Evolutionary conservation across 1,139 yeast genomes (phyloP), one percentile per base, ranked within the genome.

Genomic region (Suhomyces yuchorum): DNA sequence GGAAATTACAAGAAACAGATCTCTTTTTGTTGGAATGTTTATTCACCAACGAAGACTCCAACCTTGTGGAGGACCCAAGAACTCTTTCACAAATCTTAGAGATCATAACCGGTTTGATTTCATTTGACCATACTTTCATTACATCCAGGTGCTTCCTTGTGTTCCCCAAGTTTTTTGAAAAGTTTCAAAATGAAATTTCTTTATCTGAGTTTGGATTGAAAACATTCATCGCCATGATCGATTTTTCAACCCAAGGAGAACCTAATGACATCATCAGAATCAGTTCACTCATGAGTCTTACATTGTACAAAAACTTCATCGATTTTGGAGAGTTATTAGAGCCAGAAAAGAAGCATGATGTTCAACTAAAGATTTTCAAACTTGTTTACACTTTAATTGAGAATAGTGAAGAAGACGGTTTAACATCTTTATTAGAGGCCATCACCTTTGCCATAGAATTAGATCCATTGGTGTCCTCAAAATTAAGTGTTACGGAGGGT

Each of bases 391-490:
- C 77, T 2, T 64, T 91, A n/a, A 62, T 79, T 2, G 79, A 76
- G 1, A 86, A 82, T 1, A 81, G 96, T 1, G 88, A 84, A 43
- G 97, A 89, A 42, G 98, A 92, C 58, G 81, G 96, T 0, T 83
- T 89, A 24, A 81, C 93, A 0, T 75, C 87, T 41, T 67, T 91
- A 43, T 76, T 89, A n/a, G 97, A 91, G 61, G 80, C 87, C 0
- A 67, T 87, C 24, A 75, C 84, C 1, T 73, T 77, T 9, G 79
- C 85, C 2, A 73, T 87, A 49, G 68, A 77, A 49, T 68, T 79
- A 8, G 67, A 69, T 47, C 70, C 75, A 5, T 50, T 63, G 1
- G 63, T 69, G 35, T 73, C 81, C 0, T 58, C 70, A 1, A 55
- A 56, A 15, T 66, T 75, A 1, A 40, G 42, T 7, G 42, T 66